phyloP scores from a whole-genome alignment of 2,329 filamentous ascomycete species.

The Tolypocladium endophyticum region DNA sequence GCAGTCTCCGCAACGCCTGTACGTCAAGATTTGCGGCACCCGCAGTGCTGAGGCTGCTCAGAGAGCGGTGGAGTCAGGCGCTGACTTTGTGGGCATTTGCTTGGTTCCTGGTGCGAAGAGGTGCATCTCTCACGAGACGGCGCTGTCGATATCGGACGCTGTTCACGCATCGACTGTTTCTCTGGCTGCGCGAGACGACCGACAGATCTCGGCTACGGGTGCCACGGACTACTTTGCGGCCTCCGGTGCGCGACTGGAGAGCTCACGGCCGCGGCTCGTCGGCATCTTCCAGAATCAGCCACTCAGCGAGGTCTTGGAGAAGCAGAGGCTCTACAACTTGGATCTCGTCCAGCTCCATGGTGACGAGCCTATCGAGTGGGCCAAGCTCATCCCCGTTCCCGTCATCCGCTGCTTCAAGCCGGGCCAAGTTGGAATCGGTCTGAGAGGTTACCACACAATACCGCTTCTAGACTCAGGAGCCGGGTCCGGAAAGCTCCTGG shows the following conservation, averaged over 20 bases:
- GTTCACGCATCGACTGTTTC: conserved; percentile 58
- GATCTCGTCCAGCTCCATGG: conserved; percentile 93
- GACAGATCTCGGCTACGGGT: conserved; percentile 14
- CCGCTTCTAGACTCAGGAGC: conserved; percentile 80
- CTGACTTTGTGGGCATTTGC: conserved; percentile 89
- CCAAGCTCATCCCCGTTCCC: conserved; percentile 77
- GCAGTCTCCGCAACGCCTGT: conserved; percentile 33
- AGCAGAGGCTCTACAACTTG: conserved; percentile 65
- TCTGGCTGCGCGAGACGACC: conserved; percentile 19
- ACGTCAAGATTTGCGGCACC: conserved; percentile 95
- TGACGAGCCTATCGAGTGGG: conserved; percentile 86
- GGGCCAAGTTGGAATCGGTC: conserved; percentile 57
- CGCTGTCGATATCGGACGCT: conserved; percentile 66
- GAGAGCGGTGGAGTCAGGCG: conserved; percentile 73
- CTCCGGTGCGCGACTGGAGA: conserved; percentile 34
- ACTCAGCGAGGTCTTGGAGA: conserved; percentile 67
- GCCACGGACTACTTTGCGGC: conserved; percentile 64
- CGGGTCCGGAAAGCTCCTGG: conserved; percentile 71
- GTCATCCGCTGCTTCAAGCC: conserved; percentile 82
- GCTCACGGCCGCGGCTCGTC: conserved; percentile 63
- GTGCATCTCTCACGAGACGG: conserved; percentile 68
- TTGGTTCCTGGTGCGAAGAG: conserved; percentile 74
- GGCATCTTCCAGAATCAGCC: conserved; percentile 93
- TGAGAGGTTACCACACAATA: conserved; percentile 71
- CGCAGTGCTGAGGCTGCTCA: conserved; percentile 70